These are phyloP conservation scores for Kazachstania kunashirensis DNA, from an alignment of 805 yeast species.

Conservation along the genomic window DNA sequence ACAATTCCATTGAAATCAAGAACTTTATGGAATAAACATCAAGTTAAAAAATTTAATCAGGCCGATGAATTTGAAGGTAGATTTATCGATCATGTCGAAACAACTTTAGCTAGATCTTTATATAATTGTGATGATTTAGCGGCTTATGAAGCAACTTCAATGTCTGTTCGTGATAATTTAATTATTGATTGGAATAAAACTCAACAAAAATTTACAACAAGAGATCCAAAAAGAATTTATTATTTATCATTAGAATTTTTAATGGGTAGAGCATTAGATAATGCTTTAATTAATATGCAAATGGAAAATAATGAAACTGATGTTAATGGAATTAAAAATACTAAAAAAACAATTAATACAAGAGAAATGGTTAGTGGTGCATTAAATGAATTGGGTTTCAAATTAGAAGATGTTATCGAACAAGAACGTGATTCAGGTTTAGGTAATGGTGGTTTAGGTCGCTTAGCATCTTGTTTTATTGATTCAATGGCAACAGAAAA, in stretches of 20 bases:
- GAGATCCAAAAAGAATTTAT: conserved; percentile 78
- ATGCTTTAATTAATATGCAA: conserved; percentile 76
- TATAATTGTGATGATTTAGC: conserved; percentile 89
- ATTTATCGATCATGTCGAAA: conserved; percentile 81
- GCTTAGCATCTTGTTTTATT: conserved; percentile 88
- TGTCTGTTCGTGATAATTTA: conserved; percentile 67
- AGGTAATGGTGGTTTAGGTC: conserved; percentile 92
- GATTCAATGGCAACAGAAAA: conserved; percentile 80
- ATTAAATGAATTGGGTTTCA: conserved; percentile 70
- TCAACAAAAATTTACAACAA: conserved; percentile 77
- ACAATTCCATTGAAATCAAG: conserved; percentile 72
- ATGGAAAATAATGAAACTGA: conserved; percentile 22
- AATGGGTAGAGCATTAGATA: conserved; percentile 93
- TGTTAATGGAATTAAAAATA: conserved; percentile 5
- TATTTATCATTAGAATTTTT: conserved; percentile 80
- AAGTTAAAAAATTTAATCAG: conserved; percentile 40
- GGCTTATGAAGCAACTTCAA: conserved; percentile 84
- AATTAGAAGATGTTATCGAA: conserved; percentile 72
- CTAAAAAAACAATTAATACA: conserved; percentile 9
- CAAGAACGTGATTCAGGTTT: conserved; percentile 91
- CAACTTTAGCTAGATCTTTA: conserved; percentile 81
- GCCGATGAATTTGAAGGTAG: conserved; percentile 52
- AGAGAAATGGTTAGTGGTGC: conserved; percentile 50
- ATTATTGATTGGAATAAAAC: conserved; percentile 87
- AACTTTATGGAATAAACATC: conserved; percentile 64